Conservation (phyloP, 306 rosid species). For the Purshia tridentata region DNA sequence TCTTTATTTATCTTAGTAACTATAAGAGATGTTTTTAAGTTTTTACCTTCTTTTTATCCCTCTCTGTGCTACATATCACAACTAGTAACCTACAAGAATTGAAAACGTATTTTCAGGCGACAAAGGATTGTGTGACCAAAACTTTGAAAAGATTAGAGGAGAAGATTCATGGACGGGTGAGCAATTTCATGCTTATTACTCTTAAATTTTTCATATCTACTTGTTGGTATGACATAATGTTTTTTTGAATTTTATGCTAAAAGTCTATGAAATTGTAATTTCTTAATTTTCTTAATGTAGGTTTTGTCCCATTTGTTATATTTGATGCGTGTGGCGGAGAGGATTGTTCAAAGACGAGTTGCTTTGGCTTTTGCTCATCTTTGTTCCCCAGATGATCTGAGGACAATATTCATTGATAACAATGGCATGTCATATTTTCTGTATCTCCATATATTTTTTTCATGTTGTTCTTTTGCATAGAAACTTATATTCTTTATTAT, state of each 20-base stretch:
- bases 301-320: conserved; percentile 84
- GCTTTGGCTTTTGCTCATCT: conserved; percentile 98
- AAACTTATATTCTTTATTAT: conserved; percentile 8
- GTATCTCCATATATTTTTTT: conserved; percentile 21
- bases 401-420: conserved; percentile 71
- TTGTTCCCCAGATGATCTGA: conserved; percentile 77
- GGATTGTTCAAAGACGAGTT: conserved; percentile 74
- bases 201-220: conserved; percentile 12
- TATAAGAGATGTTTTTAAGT: conserved; percentile 3
- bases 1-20: conserved; percentile 10
- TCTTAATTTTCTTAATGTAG: conserved; percentile 44
- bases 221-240: conserved; percentile 6
- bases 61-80: neutral
- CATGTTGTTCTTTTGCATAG: conserved; percentile 18
- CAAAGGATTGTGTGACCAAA: conserved; percentile 98
- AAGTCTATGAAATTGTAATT: conserved; percentile 33
- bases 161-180: conserved; percentile 91
- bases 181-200: conserved; percentile 30
- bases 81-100: neutral
- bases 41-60: neutral
- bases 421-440: conserved; percentile 51
- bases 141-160: conserved; percentile 98
- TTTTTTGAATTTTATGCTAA: conserved; percentile 3
- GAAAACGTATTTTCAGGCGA: conserved; percentile 62
- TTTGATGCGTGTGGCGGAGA: conserved; percentile 84